Base-by-base conservation (phyloP, 1,284 basidiomycete genomes). In the Trichosporon sp. region DNA sequence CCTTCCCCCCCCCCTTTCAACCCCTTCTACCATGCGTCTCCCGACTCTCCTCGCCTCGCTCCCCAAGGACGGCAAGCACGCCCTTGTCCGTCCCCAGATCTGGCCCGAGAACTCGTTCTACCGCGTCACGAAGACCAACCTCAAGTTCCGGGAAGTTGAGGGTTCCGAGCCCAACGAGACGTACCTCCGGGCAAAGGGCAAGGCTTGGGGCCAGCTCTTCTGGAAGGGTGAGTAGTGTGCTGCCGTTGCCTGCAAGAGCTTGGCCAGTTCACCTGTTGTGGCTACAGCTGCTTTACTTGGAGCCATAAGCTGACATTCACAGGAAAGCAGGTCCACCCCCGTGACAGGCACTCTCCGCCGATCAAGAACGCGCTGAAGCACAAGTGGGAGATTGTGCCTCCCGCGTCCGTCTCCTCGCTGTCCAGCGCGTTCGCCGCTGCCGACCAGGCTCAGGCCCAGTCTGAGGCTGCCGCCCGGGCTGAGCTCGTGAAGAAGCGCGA, bases 141-240 rank as follows among this genome's bases (percentile, higher is more conserved):
- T 82, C 65, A 74, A 76, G 65, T 79, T 78, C 71, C 70, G 69
- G 48, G 59, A 63, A 63, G 59, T 63, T 16, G 7, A 19, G 16
- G 59, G 59, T 19, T 16, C 56, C 5, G 67, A 68, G 37, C 59
- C 35, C 40, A 66, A 46, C 16, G 66, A 66, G 16, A 73, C 68
- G 10, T 68, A 73, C 21, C 48, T 78, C 12, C 73, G 68, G 51
- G 76, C 71, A 1, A 66, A 64, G 40, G 79, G 78, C 12, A 75
- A 77, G 56, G 78, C 74, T 1, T 81, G 78, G 78, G 79, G 76
- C 32, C 72, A 78, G 69, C 68, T 76, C 32, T 79, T 81, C 73
- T 75, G 74, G 74, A 75, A 76, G 69, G 78, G 79, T 81, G 65
- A 69, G 77, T 76, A 4, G 35, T 10, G 35, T 37, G 35, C 35